phyloP scores from a whole-genome alignment of 805 yeast species.

The Myxozyma geophila region DNA sequence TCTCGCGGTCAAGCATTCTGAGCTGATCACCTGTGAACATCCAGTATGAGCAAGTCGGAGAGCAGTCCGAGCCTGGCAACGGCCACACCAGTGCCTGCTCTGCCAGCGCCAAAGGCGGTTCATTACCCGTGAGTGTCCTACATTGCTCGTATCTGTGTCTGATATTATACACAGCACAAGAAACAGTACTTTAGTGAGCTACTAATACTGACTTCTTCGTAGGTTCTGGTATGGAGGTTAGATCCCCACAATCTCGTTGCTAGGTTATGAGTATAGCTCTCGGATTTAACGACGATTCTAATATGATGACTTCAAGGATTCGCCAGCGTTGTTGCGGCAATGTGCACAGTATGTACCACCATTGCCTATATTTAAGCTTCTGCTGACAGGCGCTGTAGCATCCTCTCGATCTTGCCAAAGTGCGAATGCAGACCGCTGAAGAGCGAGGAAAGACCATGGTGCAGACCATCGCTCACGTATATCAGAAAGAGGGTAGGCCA shows the following conservation, averaged over 20 bases:
- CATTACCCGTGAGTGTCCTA: slow-evolving; percentile 42
- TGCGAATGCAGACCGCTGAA: slow-evolving; percentile 78
- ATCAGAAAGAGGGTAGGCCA: slow-evolving; percentile 60
- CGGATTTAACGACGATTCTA: slow-evolving; percentile 3
- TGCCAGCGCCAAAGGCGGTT: slow-evolving; percentile 2
- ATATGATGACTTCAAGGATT: slow-evolving; percentile 26
- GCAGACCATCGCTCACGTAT: slow-evolving; percentile 63
- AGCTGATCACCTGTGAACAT: background rate
- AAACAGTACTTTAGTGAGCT: background rate
- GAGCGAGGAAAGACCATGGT: slow-evolving; percentile 66
- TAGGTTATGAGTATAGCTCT: slow-evolving; percentile 6
- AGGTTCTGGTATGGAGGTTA: slow-evolving; percentile 53
- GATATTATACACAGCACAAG: too few species aligned
- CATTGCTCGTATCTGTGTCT: too few species aligned
- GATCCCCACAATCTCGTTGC: slow-evolving; percentile 5
- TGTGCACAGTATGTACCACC: slow-evolving; percentile 40
- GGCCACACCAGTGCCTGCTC: background rate
- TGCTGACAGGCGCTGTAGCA: slow-evolving; percentile 48
- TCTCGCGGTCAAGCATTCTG: background rate
- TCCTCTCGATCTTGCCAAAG: slow-evolving; percentile 86
- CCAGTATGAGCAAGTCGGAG: slow-evolving; percentile 2
- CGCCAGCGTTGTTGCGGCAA: slow-evolving; percentile 49
- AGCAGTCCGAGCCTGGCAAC: background rate
- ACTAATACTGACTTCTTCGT: slow-evolving; percentile 3
- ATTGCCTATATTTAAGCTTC: background rate